Conservation (phyloP, 2,329 filamentous ascomycete genomes). For the Chaetomiaceae sp. region DNA sequence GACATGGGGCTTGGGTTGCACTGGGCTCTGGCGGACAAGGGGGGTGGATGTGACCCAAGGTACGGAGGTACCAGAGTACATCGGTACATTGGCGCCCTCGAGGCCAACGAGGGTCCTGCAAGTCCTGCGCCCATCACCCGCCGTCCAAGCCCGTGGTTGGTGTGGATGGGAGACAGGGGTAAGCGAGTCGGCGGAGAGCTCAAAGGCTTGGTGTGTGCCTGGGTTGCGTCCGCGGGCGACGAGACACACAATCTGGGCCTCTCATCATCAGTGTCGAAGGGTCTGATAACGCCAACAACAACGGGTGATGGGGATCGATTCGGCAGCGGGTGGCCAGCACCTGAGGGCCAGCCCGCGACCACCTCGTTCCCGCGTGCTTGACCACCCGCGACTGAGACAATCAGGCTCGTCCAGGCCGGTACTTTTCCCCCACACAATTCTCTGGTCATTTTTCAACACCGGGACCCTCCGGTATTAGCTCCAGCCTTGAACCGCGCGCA, state of each 20-base stretch:
- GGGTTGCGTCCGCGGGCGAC: constrained; percentile 4
- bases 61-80: constrained; percentile 8
- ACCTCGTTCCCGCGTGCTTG: not conserved
- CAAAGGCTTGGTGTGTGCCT: constrained; percentile 20
- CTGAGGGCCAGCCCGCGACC: constrained; percentile 4
- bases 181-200: constrained; percentile 22
- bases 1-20: constrained; percentile 20
- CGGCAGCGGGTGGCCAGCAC: not conserved
- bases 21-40: constrained; percentile 19
- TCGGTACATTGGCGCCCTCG: constrained; percentile 25
- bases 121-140: constrained; percentile 18
- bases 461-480: not conserved
- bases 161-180: constrained; percentile 21
- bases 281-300: not conserved
- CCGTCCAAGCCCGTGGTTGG: constrained; percentile 21
- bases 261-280: not conserved
- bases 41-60: constrained; percentile 13
- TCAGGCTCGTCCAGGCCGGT: constrained; percentile 10
- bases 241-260: not conserved
- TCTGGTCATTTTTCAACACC: not conserved
- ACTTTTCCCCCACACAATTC: constrained; percentile 8
- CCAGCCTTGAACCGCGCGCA: not conserved
- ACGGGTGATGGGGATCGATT: not conserved
- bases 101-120: constrained; percentile 14
- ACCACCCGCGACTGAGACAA: constrained; percentile 16